Evolutionary conservation across 1,284 basidiomycete species (phyloP).

Genomic region (Coriolopsis trogii): DNA sequence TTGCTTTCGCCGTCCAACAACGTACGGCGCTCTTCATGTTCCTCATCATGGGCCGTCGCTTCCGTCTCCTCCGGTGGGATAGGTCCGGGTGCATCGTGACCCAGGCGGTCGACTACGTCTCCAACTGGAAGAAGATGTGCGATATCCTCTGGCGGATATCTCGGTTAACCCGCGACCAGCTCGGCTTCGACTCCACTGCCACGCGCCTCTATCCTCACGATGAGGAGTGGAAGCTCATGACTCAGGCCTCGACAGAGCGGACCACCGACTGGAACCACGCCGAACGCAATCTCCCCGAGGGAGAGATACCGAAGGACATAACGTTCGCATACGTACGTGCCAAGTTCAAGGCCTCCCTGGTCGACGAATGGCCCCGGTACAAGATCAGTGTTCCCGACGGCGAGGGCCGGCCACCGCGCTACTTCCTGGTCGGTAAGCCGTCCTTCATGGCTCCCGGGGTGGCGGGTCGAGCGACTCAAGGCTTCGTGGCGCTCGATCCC

Average conservation of each 20-base stretch:
- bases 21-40: conserved; percentile 14
- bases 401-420: neutral
- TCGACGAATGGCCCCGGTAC: conserved; percentile 8
- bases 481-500: conserved; percentile 13
- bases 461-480: conserved; percentile 14
- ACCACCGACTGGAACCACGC: neutral
- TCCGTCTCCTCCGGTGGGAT: conserved; percentile 19
- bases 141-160: conserved; percentile 19
- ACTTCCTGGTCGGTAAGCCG: conserved; percentile 13
- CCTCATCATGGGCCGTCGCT: conserved; percentile 9
- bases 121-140: conserved; percentile 8
- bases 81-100: conserved; percentile 15
- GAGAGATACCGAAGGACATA: too few relatives aligned
- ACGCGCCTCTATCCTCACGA: neutral
- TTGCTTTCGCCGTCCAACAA: conserved; percentile 8
- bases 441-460: conserved; percentile 3
- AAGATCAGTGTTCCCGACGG: conserved; percentile 5
- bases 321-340: conserved; percentile 12
- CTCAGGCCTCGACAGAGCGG: neutral
- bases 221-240: conserved; percentile 8
- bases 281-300: neutral
- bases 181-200: conserved; percentile 15
- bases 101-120: conserved; percentile 10
- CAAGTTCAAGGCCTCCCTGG: conserved; percentile 1
- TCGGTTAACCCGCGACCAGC: neutral